These are phyloP conservation scores for Sclerotinia trifoliorum DNA, from an alignment of 2,329 filamentous ascomycete species.

Conservation along the genomic window DNA sequence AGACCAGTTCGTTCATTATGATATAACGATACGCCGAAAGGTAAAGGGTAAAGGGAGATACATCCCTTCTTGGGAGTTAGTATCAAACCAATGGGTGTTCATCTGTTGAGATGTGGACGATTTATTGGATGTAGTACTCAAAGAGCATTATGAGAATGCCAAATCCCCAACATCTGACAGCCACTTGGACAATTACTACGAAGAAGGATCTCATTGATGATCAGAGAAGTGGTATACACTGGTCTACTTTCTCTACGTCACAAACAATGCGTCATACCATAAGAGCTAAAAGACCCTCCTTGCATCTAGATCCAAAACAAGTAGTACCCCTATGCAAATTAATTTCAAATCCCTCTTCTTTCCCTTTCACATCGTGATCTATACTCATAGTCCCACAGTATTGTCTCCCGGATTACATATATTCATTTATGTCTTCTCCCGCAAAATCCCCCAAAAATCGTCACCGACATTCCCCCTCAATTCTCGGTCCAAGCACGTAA, in stretches of 20 bases:
- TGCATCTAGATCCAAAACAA: not conserved
- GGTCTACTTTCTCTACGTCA: not conserved
- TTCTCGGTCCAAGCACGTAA: too few species aligned
- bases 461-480: too few species aligned
- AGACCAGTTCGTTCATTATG: not conserved
- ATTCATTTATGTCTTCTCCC: too few species aligned
- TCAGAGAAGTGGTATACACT: not conserved
- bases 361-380: not conserved
- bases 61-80: not conserved
- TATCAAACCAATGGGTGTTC: not conserved
- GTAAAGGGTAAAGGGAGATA: not conserved
- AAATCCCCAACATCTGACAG: not conserved
- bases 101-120: not conserved
- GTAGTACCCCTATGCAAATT: not conserved
- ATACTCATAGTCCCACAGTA: not conserved
- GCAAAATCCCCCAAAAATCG: too few species aligned
- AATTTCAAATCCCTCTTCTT: not conserved
- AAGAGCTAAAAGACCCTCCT: not conserved
- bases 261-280: not conserved
- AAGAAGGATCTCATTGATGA: not conserved
- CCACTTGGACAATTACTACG: not conserved
- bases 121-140: not conserved
- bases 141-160: not conserved
- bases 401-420: not conserved
- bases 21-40: too few species aligned